These are phyloP conservation scores for Talaromyces sp. DNA, from an alignment of 2,329 filamentous ascomycete genomes.

Conservation along the genomic window DNA sequence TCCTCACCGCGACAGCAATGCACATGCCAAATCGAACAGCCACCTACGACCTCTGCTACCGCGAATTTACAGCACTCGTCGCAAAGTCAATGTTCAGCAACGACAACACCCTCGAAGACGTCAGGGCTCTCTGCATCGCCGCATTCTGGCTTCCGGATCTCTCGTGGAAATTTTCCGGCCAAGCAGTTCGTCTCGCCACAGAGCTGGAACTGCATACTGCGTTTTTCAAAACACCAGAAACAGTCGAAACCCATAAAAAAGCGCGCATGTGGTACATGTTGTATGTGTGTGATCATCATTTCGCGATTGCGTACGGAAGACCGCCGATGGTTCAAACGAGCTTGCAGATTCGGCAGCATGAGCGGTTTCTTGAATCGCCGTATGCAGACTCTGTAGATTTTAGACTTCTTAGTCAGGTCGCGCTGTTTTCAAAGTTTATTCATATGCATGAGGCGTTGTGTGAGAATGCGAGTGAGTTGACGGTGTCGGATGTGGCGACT, in stretches of 20 bases:
- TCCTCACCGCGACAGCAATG: background rate
- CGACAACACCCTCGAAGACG: background rate
- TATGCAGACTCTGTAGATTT: background rate
- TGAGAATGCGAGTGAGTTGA: slow-evolving; percentile 1
- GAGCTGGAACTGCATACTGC: slow-evolving; percentile 21
- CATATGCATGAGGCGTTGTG: background rate
- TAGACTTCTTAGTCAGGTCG: background rate
- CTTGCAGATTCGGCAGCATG: background rate
- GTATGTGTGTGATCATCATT: background rate
- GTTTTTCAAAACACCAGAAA: slow-evolving; percentile 18
- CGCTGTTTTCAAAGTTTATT: background rate
- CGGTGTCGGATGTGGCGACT: background rate
- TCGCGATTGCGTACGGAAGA: background rate
- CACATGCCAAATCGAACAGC: background rate
- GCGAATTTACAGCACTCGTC: background rate
- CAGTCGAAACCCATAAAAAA: background rate
- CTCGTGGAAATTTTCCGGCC: background rate
- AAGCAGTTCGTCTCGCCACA: slow-evolving; percentile 19
- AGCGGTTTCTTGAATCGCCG: background rate
- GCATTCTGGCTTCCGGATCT: background rate
- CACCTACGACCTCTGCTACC: background rate
- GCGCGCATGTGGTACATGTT: background rate
- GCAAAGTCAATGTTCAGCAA: background rate
- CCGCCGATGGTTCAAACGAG: background rate
- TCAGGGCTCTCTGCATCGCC: background rate